A percentile compares a stretch with the other conserved stretches of the same genome.
These are phyloP conservation scores for Candida gigantensis DNA, from an alignment of 1,139 yeast species.

Conservation along the genomic window DNA sequence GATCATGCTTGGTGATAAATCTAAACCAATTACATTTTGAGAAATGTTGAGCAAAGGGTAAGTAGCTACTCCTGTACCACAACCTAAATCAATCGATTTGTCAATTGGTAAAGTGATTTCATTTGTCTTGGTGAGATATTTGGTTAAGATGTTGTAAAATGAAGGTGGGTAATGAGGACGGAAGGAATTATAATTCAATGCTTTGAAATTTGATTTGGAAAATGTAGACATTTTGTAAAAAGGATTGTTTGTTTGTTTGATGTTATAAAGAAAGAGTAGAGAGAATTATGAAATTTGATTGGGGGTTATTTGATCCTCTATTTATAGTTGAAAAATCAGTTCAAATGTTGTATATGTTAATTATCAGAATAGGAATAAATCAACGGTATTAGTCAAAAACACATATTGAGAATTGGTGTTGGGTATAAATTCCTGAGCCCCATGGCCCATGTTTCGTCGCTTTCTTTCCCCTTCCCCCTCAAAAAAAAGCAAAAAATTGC, in stretches of 20 bases:
- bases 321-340: not conserved
- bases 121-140: slow-evolving; percentile 22
- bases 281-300: not conserved
- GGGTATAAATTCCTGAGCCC: no score
- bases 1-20: slow-evolving; percentile 36
- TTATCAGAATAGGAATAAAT: not conserved
- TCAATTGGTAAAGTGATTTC: slow-evolving; percentile 19
- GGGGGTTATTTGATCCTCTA: not conserved
- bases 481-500: no score
- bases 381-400: not conserved
- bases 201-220: slow-evolving; percentile 57
- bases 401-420: no score
- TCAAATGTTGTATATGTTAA: no score
- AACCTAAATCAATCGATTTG: slow-evolving; percentile 37
- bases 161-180: slow-evolving; percentile 67
- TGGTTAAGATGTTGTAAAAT: slow-evolving; percentile 47
- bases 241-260: slow-evolving; percentile 4
- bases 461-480: no score
- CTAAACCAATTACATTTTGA: slow-evolving; percentile 34
- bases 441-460: no score
- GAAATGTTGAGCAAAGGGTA: slow-evolving; percentile 37
- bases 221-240: slow-evolving; percentile 75
- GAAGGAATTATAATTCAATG: slow-evolving; percentile 57
- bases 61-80: slow-evolving; percentile 45
- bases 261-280: slow-evolving; percentile 3